Evolutionary conservation across 768 basidiomycete species (phyloP).

Genomic region (Collybia sordida): DNA sequence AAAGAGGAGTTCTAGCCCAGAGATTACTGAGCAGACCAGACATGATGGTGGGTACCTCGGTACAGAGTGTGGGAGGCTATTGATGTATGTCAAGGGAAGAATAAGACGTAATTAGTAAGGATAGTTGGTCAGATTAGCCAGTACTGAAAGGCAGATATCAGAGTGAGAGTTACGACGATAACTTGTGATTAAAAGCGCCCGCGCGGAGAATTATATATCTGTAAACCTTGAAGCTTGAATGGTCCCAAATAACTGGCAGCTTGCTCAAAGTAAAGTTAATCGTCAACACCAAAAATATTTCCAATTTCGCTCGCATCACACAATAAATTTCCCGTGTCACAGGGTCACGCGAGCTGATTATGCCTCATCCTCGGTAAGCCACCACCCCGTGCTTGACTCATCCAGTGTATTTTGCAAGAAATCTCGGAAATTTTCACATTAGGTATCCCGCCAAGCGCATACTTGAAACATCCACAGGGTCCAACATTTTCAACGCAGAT

Average conservation of each 20-base stretch:
- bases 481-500: too few relatives aligned
- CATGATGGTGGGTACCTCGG: slow-evolving; percentile 6
- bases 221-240: neutral
- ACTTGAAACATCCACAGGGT: too few relatives aligned
- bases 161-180: neutral
- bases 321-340: too few relatives aligned
- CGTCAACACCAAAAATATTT: too few relatives aligned
- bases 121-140: slow-evolving; percentile 3
- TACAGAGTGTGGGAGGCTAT: slow-evolving; percentile 2
- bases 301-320: too few relatives aligned
- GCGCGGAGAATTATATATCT: slow-evolving; percentile 1
- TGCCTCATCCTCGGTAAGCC: too few relatives aligned
- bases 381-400: too few relatives aligned
- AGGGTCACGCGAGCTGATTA: too few relatives aligned
- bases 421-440: too few relatives aligned
- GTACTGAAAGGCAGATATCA: neutral
- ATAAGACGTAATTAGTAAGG: slow-evolving; percentile 7
- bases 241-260: neutral
- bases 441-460: too few relatives aligned
- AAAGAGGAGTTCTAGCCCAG: slow-evolving; percentile 17
- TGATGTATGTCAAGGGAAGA: slow-evolving; percentile 1
- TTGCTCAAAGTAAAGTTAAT: neutral
- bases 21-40: slow-evolving; percentile 13
- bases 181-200: slow-evolving; percentile 1
- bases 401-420: too few relatives aligned